These are phyloP conservation scores for Anethum foeniculum DNA, from an alignment of 140 eudicot species.

Conservation along the genomic window DNA sequence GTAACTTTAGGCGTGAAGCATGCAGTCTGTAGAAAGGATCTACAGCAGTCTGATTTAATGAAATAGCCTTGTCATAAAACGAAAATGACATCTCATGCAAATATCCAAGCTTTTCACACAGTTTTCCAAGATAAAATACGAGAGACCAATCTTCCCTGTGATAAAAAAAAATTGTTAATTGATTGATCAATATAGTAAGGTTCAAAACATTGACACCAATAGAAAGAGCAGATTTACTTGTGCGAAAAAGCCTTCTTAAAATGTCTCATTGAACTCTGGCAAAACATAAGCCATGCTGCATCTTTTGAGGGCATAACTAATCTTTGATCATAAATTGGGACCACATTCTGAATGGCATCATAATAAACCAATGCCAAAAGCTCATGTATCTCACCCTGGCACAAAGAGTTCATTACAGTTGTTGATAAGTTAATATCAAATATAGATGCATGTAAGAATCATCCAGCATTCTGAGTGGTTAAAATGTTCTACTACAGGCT, in stretches of 20 bases:
- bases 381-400: conserved; percentile 97
- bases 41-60: conserved; percentile 81
- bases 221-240: conserved; percentile 38
- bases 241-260: conserved; percentile 81
- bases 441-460: background rate
- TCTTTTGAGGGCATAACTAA: conserved; percentile 59
- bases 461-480: background rate
- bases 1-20: conserved; percentile 97
- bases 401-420: conserved; percentile 12
- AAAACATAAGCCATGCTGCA: conserved; percentile 72
- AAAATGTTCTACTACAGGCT: background rate
- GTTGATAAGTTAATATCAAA: background rate
- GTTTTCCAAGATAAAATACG: conserved; percentile 83
- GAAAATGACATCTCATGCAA: conserved; percentile 61
- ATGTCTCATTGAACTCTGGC: conserved; percentile 85
- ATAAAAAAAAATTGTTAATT: conserved; percentile 5
- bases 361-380: conserved; percentile 86
- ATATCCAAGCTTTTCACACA: conserved; percentile 81
- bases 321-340: conserved; percentile 88
- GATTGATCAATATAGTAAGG: background rate
- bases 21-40: conserved; percentile 98
- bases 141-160: conserved; percentile 96
- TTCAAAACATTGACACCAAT: background rate
- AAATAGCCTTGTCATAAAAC: conserved; percentile 77
- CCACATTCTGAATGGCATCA: conserved; percentile 92